Evolutionary conservation across 2,329 filamentous ascomycete genomes (phyloP), one percentile per base, ranked within the genome.

Genomic region (Madurella mycetomatis): DNA sequence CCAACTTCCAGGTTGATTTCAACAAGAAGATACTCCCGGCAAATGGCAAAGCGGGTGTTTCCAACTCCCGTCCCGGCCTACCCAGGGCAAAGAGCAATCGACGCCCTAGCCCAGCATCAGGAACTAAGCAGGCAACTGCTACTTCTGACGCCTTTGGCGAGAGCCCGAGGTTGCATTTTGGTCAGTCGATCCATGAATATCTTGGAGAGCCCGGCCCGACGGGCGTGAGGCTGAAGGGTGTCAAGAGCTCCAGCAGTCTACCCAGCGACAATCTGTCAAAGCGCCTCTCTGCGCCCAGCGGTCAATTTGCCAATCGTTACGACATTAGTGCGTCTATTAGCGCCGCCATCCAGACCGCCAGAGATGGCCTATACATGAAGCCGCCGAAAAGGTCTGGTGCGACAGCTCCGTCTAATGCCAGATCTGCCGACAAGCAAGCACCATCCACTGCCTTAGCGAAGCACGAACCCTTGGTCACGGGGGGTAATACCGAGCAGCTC

Each of bases 1-100:
- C 84, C 71, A 97, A 99, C 73, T 99, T 94, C 74, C 92, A 96
- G 70, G 83, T 97, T 51, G 91, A 96, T 70, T 99, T 99, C 74
- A 78, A 79, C 60, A 95, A 92, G 79, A 91, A 89, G 74, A 72
- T 81, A 62, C 80, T 88, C 57, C 75, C 81, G 16, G 79, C 79
- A 64, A 83, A 78, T 48, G 79, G 79, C 60, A 84, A 83, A 75
- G 76, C 76, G 56, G 74, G 74, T 53, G 70, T 74, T 9, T 76
- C 78, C 41, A 77, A 80, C 42, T 71, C 81, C 9, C 66, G 71
- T 13, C 77, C 76, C 61, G 73, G 79, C 31, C 73, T 90, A 48
- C 87, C 88, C 13, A 37, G 34, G 34, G 34, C 34, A 37, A 83
- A 87, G 57, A 90, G 87, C 75, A 84, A 78, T 72, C 81, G 81